These are phyloP conservation scores for Xylaria sp. DNA, from an alignment of 2,329 filamentous ascomycete species.

Conservation along the genomic window DNA sequence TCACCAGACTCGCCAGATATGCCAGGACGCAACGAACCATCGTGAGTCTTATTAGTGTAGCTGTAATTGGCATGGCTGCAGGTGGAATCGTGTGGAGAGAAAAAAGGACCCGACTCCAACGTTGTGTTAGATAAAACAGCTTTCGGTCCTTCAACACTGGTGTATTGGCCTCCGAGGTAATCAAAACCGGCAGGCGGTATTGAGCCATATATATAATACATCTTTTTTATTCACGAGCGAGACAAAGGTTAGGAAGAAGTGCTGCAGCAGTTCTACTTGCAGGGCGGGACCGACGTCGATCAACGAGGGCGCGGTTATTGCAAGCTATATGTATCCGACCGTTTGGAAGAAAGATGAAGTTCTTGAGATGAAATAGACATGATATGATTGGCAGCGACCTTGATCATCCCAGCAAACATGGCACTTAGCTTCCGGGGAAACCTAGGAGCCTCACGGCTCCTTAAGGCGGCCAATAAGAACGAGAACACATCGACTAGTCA, in stretches of 20 bases:
- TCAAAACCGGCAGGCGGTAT: neutral
- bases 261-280: neutral
- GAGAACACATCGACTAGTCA: neutral
- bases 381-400: constrained; percentile 17
- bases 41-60: constrained; percentile 15
- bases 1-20: neutral
- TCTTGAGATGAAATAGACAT: neutral
- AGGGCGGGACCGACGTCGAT: constrained; percentile 10
- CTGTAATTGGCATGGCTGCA: constrained; percentile 16
- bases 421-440: neutral
- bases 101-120: constrained; percentile 19
- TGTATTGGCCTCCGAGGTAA: neutral
- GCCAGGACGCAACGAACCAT: constrained; percentile 15
- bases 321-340: neutral
- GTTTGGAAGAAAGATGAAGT: neutral
- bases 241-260: neutral
- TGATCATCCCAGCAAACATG: neutral
- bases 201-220: too few relatives aligned
- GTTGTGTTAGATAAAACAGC: constrained; percentile 15
- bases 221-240: too few relatives aligned
- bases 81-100: constrained; percentile 24
- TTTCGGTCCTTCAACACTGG: constrained; percentile 29
- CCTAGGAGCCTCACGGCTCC: neutral
- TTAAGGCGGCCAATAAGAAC: constrained; percentile 1
- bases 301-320: neutral